These are phyloP conservation scores for Penicillium decumbens DNA, from an alignment of 2,329 filamentous ascomycete species.

Conservation along the genomic window DNA sequence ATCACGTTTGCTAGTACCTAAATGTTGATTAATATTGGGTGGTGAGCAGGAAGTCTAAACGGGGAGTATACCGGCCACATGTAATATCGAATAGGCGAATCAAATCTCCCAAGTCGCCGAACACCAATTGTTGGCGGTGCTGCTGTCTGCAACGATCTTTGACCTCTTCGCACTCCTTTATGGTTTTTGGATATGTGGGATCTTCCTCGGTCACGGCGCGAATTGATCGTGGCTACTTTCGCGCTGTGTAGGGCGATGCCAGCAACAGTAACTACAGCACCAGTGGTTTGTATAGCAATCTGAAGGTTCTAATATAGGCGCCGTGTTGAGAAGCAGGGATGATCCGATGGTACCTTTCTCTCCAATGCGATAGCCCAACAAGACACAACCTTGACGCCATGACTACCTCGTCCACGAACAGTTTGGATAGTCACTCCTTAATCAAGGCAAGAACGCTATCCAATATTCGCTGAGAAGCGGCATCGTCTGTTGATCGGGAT, in stretches of 20 bases:
- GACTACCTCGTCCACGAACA: slow-evolving; percentile 47
- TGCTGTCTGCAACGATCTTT: slow-evolving; percentile 40
- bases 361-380: slow-evolving; percentile 47
- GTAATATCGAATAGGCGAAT: slow-evolving; percentile 51
- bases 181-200: slow-evolving; percentile 30
- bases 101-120: slow-evolving; percentile 34
- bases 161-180: slow-evolving; percentile 40
- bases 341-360: slow-evolving; percentile 50
- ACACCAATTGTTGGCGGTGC: slow-evolving; percentile 49
- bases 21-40: too few relatives aligned
- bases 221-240: slow-evolving; percentile 47
- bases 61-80: slow-evolving; percentile 46
- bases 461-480: not conserved
- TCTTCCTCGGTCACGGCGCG: slow-evolving; percentile 36
- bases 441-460: slow-evolving; percentile 8
- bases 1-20: not conserved
- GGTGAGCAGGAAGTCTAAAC: too few relatives aligned
- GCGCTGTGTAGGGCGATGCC: slow-evolving; percentile 51
- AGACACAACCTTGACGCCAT: slow-evolving; percentile 48
- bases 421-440: slow-evolving; percentile 41
- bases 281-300: slow-evolving; percentile 34
- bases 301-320: not conserved
- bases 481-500: slow-evolving; percentile 5
- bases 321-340: slow-evolving; percentile 43
- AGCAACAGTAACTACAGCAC: slow-evolving; percentile 47